Evolutionary conservation across 2,329 filamentous ascomycete species (phyloP), one percentile per base, ranked within the genome.

Genomic region (Colletotrichum sp.): DNA sequence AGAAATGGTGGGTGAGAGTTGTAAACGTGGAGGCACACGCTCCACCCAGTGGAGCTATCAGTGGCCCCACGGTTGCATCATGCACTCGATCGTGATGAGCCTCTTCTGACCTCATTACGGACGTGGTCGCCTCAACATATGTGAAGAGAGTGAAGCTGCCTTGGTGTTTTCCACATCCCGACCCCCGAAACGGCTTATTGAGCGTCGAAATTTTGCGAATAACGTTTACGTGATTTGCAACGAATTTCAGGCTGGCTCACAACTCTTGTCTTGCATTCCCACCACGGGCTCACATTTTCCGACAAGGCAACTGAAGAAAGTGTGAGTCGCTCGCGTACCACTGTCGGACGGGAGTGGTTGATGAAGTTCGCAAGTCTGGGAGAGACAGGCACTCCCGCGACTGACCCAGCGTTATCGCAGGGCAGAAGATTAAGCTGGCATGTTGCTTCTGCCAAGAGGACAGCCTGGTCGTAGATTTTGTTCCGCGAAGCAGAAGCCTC

Each of bases 341-440:
- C 16, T 0, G 59, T 32, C 32, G 59, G 59, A 6, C 28, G n/a
- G 8, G 59, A n/a, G 18, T 34, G 9, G n/a, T 10, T 21, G 28
- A 21, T 21, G 59, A 63, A 6, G 59, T 4, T 1, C 0, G n/a
- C 28, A 21, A 63, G 13, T 28, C 0, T 21, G 44, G 44, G 0
- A 52, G 0, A 21, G 10, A 0, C 10, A 5, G 44, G 6, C 10
- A 21, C n/a, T 52, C 10, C 10, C 39, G 0, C 2, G 9, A 3
- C 39, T n/a, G 39, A 49, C 9, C 5, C 39, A 0, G 39, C 0
- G 0, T 21, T 21, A 8, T 24, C 16, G 59, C 26, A 13, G n/a
- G n/a, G 18, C 59, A 52, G n/a, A 8, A 52, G 44, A 21, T 21
- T 0, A 32, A 63, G 59, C 30, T 63, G 59, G 7, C 59, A 63